Percentiles rank a stretch among this genome's conserved stretches.
These are phyloP conservation scores for Hyaloscypha hepaticicola DNA, from an alignment of 495 filamentous ascomycete species.

Conservation along the genomic window DNA sequence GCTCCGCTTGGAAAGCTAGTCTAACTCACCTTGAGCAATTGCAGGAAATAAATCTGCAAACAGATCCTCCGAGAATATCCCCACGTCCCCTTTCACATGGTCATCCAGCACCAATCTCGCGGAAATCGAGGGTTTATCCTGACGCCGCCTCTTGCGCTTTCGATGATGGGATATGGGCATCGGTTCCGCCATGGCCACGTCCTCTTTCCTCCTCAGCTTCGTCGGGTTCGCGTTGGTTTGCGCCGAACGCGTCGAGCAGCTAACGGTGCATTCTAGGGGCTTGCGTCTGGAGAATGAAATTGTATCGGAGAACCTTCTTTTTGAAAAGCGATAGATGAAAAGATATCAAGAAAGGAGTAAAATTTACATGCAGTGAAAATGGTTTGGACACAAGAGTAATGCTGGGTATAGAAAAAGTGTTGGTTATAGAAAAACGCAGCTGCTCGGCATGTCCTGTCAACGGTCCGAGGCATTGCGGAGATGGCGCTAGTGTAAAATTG, in stretches of 20 bases:
- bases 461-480: conserved; percentile 4
- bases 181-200: conserved; percentile 21
- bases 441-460: conserved; percentile 1
- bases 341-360: background rate
- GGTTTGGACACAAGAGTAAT: background rate
- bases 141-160: conserved; percentile 47
- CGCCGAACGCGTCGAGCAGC: conserved; percentile 24
- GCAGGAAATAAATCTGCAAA: conserved; percentile 76
- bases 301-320: background rate
- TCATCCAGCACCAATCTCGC: conserved; percentile 71
- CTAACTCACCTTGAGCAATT: conserved; percentile 40
- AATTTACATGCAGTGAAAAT: background rate
- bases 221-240: conserved; percentile 19
- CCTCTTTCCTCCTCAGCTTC: background rate
- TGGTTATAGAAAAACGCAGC: background rate
- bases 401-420: background rate
- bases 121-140: conserved; percentile 53
- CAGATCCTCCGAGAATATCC: conserved; percentile 82
- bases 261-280: conserved; percentile 14
- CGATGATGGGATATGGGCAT: conserved; percentile 21
- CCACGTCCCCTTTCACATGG: conserved; percentile 83
- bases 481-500: background rate
- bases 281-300: background rate
- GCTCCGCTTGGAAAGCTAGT: background rate
- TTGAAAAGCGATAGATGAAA: background rate